phyloP scores from a whole-genome alignment of 2,329 filamentous ascomycete species.

The Trichoderma simmonsii region DNA sequence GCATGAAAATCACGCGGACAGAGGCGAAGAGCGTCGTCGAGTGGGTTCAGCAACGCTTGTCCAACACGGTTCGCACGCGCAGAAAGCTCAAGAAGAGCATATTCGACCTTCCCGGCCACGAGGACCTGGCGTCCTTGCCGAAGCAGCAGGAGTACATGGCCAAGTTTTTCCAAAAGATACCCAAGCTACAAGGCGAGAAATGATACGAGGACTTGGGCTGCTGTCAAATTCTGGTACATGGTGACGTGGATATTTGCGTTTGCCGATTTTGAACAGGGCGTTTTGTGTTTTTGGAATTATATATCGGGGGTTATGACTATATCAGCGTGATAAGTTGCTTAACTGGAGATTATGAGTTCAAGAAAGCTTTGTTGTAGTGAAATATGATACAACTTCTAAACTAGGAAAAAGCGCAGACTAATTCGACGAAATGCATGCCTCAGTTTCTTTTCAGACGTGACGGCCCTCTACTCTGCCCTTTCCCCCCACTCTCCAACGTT shows the following conservation, averaged over 20 bases:
- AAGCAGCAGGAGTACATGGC: conserved; percentile 51
- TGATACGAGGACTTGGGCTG: neutral
- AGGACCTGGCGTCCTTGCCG: conserved; percentile 39
- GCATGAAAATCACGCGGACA: conserved; percentile 67
- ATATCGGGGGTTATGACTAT: neutral
- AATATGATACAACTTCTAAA: conserved; percentile 37
- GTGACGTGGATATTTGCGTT: neutral
- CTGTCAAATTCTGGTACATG: neutral
- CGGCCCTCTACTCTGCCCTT: neutral
- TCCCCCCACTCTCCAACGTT: neutral
- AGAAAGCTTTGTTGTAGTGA: conserved; percentile 22
- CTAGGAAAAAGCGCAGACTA: conserved; percentile 28
- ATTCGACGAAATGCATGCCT: conserved; percentile 18
- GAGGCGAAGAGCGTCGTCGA: conserved; percentile 76
- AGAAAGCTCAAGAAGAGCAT: conserved; percentile 52
- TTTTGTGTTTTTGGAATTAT: neutral
- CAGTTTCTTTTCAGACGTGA: neutral
- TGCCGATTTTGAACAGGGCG: neutral
- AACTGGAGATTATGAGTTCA: neutral
- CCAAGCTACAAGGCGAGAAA: neutral
- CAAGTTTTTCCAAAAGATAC: conserved; percentile 40
- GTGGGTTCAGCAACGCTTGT: conserved; percentile 68
- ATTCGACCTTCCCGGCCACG: conserved; percentile 40
- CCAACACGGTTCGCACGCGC: conserved; percentile 67
- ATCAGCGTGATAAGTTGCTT: neutral